These are phyloP conservation scores for Orobanche coerulescens DNA, from an alignment of 257 asterid species.

Conservation along the genomic window DNA sequence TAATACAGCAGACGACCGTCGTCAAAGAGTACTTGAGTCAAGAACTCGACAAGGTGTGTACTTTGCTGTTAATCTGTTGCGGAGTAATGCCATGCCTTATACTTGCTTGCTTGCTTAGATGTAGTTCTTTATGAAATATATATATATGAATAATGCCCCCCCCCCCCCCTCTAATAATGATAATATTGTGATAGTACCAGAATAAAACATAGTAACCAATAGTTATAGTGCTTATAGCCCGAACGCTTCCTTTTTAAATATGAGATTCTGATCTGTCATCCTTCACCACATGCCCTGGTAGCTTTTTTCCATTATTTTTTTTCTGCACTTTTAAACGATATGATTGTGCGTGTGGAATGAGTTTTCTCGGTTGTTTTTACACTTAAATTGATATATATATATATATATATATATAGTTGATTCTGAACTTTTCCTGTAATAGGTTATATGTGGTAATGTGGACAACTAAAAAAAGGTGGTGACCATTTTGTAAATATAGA, in stretches of 20 bases:
- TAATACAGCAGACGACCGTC: conserved; percentile 76
- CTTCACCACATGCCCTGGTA: not conserved
- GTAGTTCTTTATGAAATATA: not conserved
- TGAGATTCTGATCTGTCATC: not conserved
- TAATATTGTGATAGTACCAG: not conserved
- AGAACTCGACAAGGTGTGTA: conserved; percentile 73
- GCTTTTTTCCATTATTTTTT: not conserved
- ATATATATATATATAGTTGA: too few species aligned
- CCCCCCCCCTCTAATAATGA: not conserved
- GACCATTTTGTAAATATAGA: too few species aligned
- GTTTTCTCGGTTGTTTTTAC: not conserved
- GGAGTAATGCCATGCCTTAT: conserved; percentile 12
- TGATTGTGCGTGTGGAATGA: not conserved
- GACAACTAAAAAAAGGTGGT: too few species aligned
- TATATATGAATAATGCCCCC: not conserved
- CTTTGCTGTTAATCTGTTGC: conserved; percentile 16
- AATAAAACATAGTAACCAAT: too few species aligned
- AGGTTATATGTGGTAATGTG: too few species aligned
- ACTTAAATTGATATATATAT: too few species aligned
- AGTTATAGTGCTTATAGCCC: too few species aligned
- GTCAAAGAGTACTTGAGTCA: conserved; percentile 64
- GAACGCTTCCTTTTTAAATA: too few species aligned
- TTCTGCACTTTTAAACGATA: not conserved
- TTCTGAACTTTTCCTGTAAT: too few species aligned
- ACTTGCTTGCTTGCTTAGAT: conserved; percentile 4